A percentile compares a stretch with the other conserved stretches of the same genome.
phyloP scores from a whole-genome alignment of 1,284 basidiomycete species.

The Rhizopogon parksii region DNA sequence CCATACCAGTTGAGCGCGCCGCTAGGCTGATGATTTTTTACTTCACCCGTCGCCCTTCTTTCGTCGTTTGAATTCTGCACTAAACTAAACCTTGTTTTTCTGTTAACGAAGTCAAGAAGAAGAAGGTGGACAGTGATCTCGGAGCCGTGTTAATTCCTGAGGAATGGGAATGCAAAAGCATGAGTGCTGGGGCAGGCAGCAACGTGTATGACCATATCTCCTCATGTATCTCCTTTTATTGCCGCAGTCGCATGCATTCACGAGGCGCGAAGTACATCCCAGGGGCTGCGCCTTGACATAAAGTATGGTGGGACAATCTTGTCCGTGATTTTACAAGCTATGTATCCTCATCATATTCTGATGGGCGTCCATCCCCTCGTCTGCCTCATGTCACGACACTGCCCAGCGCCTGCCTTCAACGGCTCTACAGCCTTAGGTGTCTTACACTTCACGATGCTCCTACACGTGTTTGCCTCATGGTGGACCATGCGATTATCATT shows the following conservation, averaged over 20 bases:
- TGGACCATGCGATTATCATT: slow-evolving; percentile 30
- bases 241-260: background rate
- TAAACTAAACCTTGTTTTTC: too few species aligned
- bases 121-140: background rate
- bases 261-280: background rate
- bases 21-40: background rate
- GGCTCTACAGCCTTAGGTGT: background rate
- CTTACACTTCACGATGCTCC: background rate
- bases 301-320: background rate
- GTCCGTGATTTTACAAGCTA: background rate
- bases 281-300: background rate
- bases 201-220: background rate
- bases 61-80: background rate
- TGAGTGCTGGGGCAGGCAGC: background rate
- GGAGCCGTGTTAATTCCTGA: background rate
- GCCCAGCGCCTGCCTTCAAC: background rate
- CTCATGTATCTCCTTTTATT: background rate
- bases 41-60: background rate
- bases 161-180: background rate
- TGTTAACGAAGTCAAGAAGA: background rate
- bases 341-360: background rate
- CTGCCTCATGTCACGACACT: background rate
- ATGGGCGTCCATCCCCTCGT: background rate
- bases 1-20: too few species aligned
- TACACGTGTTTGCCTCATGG: slow-evolving; percentile 28